Base-by-base conservation (phyloP, 2,329 filamentous ascomycete species). In the Xylariomycetidae sp. region DNA sequence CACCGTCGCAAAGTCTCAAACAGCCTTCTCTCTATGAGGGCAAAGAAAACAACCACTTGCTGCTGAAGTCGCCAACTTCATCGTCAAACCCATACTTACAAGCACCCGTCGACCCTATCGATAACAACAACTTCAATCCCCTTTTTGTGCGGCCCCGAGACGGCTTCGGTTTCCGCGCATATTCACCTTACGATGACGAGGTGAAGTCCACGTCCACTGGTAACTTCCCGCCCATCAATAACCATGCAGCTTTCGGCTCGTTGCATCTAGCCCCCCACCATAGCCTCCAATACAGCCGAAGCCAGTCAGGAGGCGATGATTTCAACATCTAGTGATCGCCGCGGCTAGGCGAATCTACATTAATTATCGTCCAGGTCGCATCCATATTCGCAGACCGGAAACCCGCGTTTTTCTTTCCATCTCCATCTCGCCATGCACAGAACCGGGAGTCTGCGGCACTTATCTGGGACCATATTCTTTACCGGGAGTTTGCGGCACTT, bases 131-230 rank as follows among this genome's bases (percentile, higher is more conserved):
- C 16, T 54, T 52, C 30, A 60, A 61, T 28, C 58, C 58, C 6
- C 57, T 61, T 12, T 59, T 46, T 31, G 44, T 52, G 17, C 57
- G 54, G 37, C 40, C 49, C 27, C 46, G 44, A 34, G 53, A 59
- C 27, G 52, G 43, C 19, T 40, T 53, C 10, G 38, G 42, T 20
- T 55, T 53, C 35, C 46, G 46, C 10, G 41, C 50, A 22, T 51
- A 53, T 29, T 32, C 46, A 6, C 31, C 46, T 10, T 48, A 49
- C n/a, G 48, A 54, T 13, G 53, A 58, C n/a, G 46, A 50, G 5
- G 28, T 38, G 7, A 56, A 55, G 25, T 19, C 44, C 2, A 15
- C 40, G 6, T 33, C 36, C 1, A 28, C 47, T 1, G 33, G 37
- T 9, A 25, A 44, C 4, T 61, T 58, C 32, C 47, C 53, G n/a